These are phyloP conservation scores for Grosmannia huntii DNA, from an alignment of 2,329 filamentous ascomycete genomes.

Conservation along the genomic window DNA sequence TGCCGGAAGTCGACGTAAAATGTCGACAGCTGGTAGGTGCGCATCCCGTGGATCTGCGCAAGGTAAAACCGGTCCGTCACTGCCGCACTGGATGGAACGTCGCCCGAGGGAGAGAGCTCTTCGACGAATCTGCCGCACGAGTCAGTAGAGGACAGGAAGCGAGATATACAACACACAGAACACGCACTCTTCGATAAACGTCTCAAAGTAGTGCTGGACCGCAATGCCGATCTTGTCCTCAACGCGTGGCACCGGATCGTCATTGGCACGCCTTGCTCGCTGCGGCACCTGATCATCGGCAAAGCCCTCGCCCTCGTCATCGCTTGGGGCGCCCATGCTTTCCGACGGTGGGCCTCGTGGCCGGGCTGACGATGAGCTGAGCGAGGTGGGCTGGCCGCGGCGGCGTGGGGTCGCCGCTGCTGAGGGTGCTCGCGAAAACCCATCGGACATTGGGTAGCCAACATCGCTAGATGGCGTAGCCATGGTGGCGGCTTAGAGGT, in stretches of 20 bases:
- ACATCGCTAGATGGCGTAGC: slow-evolving; percentile 39
- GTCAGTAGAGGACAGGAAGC: not conserved
- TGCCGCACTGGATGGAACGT: slow-evolving; percentile 54
- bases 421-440: slow-evolving; percentile 23
- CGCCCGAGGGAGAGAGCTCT: slow-evolving; percentile 49
- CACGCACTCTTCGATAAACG: slow-evolving; percentile 62
- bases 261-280: slow-evolving; percentile 33
- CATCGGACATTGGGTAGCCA: slow-evolving; percentile 46
- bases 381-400: slow-evolving; percentile 26
- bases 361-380: slow-evolving; percentile 37
- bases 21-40: slow-evolving; percentile 63
- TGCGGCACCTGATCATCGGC: slow-evolving; percentile 51
- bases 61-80: slow-evolving; percentile 70
- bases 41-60: slow-evolving; percentile 69
- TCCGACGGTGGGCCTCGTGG: slow-evolving; percentile 51
- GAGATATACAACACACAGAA: not conserved
- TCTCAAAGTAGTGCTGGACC: slow-evolving; percentile 64
- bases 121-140: slow-evolving; percentile 46
- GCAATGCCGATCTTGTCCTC: slow-evolving; percentile 65
- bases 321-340: slow-evolving; percentile 42
- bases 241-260: slow-evolving; percentile 50
- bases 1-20: slow-evolving; percentile 84
- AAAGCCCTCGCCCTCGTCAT: slow-evolving; percentile 49
- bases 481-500: slow-evolving; percentile 20
- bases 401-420: slow-evolving; percentile 28